Percentiles rank a stretch among this genome's conserved stretches.
These are phyloP conservation scores for Xylariales sp. DNA, from an alignment of 2,329 filamentous ascomycete species.

Conservation along the genomic window DNA sequence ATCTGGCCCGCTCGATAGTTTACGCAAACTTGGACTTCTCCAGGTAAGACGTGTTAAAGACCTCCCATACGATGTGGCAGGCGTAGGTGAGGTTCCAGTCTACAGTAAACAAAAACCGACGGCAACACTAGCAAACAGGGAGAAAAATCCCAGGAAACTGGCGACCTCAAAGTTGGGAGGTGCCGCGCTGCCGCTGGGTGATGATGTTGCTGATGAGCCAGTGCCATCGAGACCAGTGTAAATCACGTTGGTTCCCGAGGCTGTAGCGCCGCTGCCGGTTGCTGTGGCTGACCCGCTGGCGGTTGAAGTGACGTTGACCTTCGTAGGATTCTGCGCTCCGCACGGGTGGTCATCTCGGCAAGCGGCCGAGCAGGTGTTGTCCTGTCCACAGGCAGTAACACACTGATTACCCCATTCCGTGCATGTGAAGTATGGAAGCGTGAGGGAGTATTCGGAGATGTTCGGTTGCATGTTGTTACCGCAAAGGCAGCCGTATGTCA, in stretches of 20 bases:
- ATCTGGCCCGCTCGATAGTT: no score
- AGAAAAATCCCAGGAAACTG: conserved; percentile 24
- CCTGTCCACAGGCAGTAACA: conserved; percentile 49
- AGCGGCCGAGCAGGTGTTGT: conserved; percentile 52
- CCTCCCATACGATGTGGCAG: no score
- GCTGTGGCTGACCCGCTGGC: conserved; percentile 34
- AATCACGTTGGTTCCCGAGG: conserved; percentile 21
- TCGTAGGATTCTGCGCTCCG: conserved; percentile 61
- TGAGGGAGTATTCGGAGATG: conserved; percentile 71
- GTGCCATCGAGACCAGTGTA: conserved; percentile 10
- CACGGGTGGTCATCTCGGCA: conserved; percentile 68
- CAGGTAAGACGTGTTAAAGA: no score
- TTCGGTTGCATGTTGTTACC: conserved; percentile 63
- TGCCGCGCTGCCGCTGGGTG: conserved; percentile 13
- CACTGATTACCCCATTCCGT: conserved; percentile 67
- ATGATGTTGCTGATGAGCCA: conserved; percentile 11
- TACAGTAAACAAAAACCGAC: conserved; percentile 4
- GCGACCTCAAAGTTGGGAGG: conserved; percentile 23
- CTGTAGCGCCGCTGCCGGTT: conserved; percentile 29
- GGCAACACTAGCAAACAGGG: not conserved
- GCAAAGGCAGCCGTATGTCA: conserved; percentile 72
- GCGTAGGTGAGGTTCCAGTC: no score
- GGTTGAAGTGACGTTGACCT: conserved; percentile 50
- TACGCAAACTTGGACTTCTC: no score
- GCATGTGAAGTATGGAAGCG: conserved; percentile 74